Evolutionary conservation across 2,329 filamentous ascomycete genomes (phyloP).

Genomic region (Mariannaea sp.): DNA sequence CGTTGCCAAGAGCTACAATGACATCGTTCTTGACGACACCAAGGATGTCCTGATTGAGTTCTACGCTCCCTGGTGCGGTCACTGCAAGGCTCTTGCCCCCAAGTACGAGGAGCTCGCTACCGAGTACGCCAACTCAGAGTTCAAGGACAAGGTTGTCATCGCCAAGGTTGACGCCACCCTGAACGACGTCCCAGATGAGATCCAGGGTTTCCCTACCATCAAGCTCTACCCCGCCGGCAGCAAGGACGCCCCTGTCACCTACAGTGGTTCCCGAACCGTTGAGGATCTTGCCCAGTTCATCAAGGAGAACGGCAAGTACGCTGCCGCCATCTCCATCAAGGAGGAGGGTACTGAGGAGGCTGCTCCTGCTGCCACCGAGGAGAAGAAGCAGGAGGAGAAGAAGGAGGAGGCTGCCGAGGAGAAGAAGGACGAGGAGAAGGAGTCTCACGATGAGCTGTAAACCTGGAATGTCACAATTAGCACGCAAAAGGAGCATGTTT

Average conservation of each 20-base stretch:
- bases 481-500: slow-evolving; percentile 39
- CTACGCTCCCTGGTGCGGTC: slow-evolving; percentile 98
- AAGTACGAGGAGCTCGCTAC: slow-evolving; percentile 92
- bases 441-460: slow-evolving; percentile 87
- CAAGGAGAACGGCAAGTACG: slow-evolving; percentile 92
- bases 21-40: slow-evolving; percentile 86
- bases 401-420: slow-evolving; percentile 42
- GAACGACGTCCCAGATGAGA: slow-evolving; percentile 97
- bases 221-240: slow-evolving; percentile 92
- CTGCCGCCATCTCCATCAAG: slow-evolving; percentile 67
- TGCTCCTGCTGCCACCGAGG: slow-evolving; percentile 58
- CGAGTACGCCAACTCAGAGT: slow-evolving; percentile 76
- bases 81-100: slow-evolving; percentile 98
- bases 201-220: slow-evolving; percentile 98
- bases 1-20: slow-evolving; percentile 92
- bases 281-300: slow-evolving; percentile 93
- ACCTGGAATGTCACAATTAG: slow-evolving; percentile 40
- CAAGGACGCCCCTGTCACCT: slow-evolving; percentile 85
- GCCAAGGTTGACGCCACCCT: slow-evolving; percentile 96
- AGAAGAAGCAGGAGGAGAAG: slow-evolving; percentile 52
- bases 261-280: slow-evolving; percentile 83
- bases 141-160: slow-evolving; percentile 83
- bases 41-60: slow-evolving; percentile 99
- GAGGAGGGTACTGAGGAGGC: slow-evolving; percentile 61
- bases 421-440: slow-evolving; percentile 49